Evolutionary conservation across 768 basidiomycete genomes (phyloP), one percentile per base, ranked within the genome.

Genomic region (Trametes cubensis): DNA sequence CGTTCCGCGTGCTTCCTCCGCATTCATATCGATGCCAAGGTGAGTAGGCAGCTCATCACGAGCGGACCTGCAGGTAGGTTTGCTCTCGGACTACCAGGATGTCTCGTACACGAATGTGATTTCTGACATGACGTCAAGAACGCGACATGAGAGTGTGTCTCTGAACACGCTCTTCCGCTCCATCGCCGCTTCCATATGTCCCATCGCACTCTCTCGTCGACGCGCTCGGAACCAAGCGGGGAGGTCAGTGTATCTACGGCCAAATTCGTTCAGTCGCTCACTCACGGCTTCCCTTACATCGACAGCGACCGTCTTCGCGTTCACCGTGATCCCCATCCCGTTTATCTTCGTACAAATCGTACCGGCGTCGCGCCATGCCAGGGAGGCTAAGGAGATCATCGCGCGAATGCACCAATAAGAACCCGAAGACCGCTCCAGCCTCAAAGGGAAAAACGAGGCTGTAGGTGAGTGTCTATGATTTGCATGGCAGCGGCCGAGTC

Each of bases 291-390:
- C 6, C 10, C 34, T 11, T 34, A 5, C 34, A 11, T 11, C 11
- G 34, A 6, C 46, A 70, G 70, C 67, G 14, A 66, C 70, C 8
- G 25, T 71, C 1, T 71, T 71, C 54, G 69, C 55, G 38, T 68
- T 69, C 54, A 52, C 40, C 8, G 48, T 71, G 18, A 39, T 68
- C 26, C 70, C 67, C 3, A 68, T 71, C 21, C 69, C 69, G 18
- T 46, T 70, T 14, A 58, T 67, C 34, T 71, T 71, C 60, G 61
- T 71, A 14, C 64, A 69, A 15, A 67, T 62, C 42, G 69, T 69
- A 2, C 56, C 64, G 8, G 18, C 55, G 47, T 51, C 70, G 15
- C 69, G 48, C 18, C 66, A 64, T 44, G 70, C 66, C 11, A 47
- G 42, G 17, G 67, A 68, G 60, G 69, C 69, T 13, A 20, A n/a